Evolutionary conservation across 805 yeast species (phyloP).

Genomic region (Priceomyces medius): DNA sequence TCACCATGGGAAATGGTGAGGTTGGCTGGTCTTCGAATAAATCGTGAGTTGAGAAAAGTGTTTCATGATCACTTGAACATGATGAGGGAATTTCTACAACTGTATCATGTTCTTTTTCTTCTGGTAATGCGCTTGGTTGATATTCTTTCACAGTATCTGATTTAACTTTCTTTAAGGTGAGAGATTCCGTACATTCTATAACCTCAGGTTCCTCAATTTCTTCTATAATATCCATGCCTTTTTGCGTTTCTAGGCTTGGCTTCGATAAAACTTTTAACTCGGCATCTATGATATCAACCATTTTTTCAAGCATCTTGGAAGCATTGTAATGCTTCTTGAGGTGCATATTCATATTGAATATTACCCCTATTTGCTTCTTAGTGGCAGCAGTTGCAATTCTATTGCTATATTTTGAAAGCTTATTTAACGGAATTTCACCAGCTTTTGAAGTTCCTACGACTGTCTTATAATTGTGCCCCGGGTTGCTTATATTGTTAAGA

Average conservation of each 20-base stretch:
- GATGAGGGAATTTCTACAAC: background rate
- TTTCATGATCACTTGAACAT: background rate
- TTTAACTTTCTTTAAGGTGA: background rate
- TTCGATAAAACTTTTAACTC: background rate
- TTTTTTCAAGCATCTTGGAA: slow-evolving; percentile 4
- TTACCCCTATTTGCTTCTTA: background rate
- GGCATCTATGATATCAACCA: slow-evolving; percentile 1
- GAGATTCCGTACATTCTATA: background rate
- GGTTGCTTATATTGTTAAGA: background rate
- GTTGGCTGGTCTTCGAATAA: background rate
- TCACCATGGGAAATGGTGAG: background rate
- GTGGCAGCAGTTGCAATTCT: background rate
- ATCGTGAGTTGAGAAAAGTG: background rate
- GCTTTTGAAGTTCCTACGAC: background rate
- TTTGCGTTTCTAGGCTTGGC: background rate
- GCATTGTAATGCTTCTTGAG: background rate
- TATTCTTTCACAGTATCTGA: background rate
- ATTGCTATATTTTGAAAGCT: background rate
- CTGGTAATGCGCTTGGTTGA: background rate
- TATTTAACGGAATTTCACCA: background rate
- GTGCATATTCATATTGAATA: background rate
- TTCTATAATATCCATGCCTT: background rate
- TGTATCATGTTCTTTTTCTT: background rate
- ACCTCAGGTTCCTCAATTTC: background rate
- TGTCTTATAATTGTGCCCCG: background rate